A percentile compares a stretch with the other conserved stretches of the same genome.
These are phyloP conservation scores for Teratosphaeria epicoccoides DNA, from an alignment of 2,329 filamentous ascomycete species.

Conservation along the genomic window DNA sequence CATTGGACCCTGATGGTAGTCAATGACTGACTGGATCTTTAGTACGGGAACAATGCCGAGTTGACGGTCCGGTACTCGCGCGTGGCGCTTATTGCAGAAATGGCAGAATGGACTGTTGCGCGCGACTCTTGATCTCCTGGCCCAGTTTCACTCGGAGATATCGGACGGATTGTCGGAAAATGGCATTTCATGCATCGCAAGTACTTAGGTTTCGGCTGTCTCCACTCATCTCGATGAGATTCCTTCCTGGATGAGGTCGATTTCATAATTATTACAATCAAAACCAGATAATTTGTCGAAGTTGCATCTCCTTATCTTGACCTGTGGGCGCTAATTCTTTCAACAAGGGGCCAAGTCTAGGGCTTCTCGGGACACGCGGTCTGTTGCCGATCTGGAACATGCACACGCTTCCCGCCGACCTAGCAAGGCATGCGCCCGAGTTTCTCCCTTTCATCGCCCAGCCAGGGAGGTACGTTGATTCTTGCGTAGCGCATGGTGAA, in stretches of 20 bases:
- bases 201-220: too few relatives aligned
- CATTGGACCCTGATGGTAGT: neutral
- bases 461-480: neutral
- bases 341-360: neutral
- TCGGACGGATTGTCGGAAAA: too few relatives aligned
- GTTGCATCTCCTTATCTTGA: too few relatives aligned
- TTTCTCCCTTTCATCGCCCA: neutral
- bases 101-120: constrained; percentile 3
- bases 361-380: neutral
- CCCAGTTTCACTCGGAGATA: too few relatives aligned
- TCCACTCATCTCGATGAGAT: too few relatives aligned
- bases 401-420: neutral
- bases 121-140: neutral
- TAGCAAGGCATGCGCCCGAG: neutral
- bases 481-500: neutral
- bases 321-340: too few relatives aligned
- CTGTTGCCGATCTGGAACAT: neutral
- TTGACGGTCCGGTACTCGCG: constrained; percentile 9
- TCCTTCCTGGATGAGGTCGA: too few relatives aligned
- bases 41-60: constrained; percentile 14
- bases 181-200: too few relatives aligned
- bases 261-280: too few relatives aligned
- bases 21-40: neutral
- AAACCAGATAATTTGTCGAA: too few relatives aligned
- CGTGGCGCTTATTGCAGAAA: constrained; percentile 10